Evolutionary conservation across 1,139 yeast species (phyloP).

Genomic region (Torulaspora globosa): DNA sequence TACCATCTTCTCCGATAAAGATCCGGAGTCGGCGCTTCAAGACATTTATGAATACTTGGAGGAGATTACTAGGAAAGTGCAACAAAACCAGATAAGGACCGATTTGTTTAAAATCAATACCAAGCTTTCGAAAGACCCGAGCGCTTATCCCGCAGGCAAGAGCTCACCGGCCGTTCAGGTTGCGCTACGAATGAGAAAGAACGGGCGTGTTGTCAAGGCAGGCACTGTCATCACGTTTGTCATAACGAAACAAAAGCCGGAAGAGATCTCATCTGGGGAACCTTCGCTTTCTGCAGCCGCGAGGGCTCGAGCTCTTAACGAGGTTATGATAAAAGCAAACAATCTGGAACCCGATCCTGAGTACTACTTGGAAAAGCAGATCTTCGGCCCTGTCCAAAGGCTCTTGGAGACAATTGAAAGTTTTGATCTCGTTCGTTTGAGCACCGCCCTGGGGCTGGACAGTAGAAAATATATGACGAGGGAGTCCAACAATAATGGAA

Average conservation of each 20-base stretch:
- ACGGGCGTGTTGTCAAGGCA: constrained; percentile 81
- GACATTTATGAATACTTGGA: constrained; percentile 73
- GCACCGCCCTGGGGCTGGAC: constrained; percentile 74
- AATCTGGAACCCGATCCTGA: constrained; percentile 65
- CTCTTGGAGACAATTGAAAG: constrained; percentile 83
- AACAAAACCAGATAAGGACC: constrained; percentile 56
- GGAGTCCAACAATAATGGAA: constrained; percentile 39
- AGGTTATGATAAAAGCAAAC: constrained; percentile 52
- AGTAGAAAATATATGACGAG: constrained; percentile 57
- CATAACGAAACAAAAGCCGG: constrained; percentile 47
- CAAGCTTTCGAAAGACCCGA: constrained; percentile 71
- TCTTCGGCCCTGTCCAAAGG: constrained; percentile 88
- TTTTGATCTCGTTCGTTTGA: constrained; percentile 73
- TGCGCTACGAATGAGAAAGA: constrained; percentile 71
- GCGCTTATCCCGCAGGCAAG: constrained; percentile 69
- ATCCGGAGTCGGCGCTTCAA: constrained; percentile 71
- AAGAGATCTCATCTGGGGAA: constrained; percentile 16
- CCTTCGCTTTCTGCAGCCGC: constrained; percentile 46
- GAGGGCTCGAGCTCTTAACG: constrained; percentile 76
- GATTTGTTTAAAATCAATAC: constrained; percentile 71
- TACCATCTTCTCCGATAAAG: constrained; percentile 66
- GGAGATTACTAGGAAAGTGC: constrained; percentile 54
- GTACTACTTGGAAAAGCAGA: constrained; percentile 82
- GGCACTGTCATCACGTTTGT: constrained; percentile 90
- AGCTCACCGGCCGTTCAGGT: constrained; percentile 92